Evolutionary conservation across 768 basidiomycete genomes (phyloP).

Genomic region (Amanita pseudoporphyria): DNA sequence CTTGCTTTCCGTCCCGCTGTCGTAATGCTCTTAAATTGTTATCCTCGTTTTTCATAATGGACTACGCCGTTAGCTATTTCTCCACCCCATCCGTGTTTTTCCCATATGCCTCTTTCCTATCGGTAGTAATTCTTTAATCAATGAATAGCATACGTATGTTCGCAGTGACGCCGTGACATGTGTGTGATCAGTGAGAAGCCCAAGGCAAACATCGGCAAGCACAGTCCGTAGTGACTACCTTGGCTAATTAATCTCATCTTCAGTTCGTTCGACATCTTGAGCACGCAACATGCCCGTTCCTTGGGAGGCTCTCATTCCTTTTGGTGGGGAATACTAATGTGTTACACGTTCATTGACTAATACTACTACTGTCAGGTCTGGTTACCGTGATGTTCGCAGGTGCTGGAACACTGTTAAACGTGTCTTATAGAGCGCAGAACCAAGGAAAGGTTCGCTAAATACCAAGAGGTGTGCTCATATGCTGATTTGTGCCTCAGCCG

Average conservation of each 20-base stretch:
- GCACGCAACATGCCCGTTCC: conserved; percentile 84
- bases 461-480: not conserved
- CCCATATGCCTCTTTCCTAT: no score
- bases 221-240: no score
- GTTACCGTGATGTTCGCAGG: conserved; percentile 83
- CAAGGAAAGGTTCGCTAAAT: conserved; percentile 69
- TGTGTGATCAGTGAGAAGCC: not conserved
- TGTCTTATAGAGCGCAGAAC: conserved; percentile 74
- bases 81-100: no score
- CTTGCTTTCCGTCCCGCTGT: not conserved
- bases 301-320: conserved; percentile 96
- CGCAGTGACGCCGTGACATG: not conserved
- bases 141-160: not conserved
- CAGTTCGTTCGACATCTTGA: not conserved
- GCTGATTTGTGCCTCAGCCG: conserved; percentile 37
- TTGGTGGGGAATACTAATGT: conserved; percentile 41
- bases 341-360: conserved; percentile 1
- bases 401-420: conserved; percentile 79
- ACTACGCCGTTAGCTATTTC: no score
- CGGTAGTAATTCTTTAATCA: not conserved
- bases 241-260: not conserved
- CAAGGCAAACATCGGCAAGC: not conserved
- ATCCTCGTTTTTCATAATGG: no score
- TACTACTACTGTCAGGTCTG: conserved; percentile 43
- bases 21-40: not conserved